Percentiles rank a stretch among this genome's conserved stretches.
phyloP scores from a whole-genome alignment of 2,329 filamentous ascomycete species.

The Diaporthe sp. region DNA sequence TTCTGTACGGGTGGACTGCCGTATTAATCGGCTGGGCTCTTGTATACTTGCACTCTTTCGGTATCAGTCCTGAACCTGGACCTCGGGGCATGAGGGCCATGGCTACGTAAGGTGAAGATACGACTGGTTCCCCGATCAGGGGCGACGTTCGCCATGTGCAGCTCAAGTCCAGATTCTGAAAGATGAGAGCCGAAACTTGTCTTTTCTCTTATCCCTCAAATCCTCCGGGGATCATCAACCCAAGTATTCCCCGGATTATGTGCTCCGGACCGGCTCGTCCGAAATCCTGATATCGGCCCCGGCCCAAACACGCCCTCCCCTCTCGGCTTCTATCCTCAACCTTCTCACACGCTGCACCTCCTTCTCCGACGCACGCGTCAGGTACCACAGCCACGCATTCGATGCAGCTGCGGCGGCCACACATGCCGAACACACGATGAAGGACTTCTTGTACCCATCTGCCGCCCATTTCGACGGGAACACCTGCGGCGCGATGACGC shows the following conservation, averaged over 20 bases:
- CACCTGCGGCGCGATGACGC: not conserved
- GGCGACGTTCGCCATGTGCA: no score
- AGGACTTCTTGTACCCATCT: not conserved
- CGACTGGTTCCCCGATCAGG: no score
- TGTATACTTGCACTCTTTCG: not conserved
- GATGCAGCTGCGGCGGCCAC: not conserved
- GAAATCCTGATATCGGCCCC: not conserved
- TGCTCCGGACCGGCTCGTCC: not conserved
- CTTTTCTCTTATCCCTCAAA: no score
- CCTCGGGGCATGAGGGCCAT: no score
- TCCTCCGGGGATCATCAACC: no score
- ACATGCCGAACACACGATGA: not conserved
- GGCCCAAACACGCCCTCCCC: not conserved
- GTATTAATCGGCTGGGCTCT: not conserved
- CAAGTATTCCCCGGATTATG: no score
- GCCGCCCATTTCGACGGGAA: not conserved
- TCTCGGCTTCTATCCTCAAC: not conserved
- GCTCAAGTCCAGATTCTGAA: no score
- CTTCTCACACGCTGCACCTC: not conserved
- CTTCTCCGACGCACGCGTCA: not conserved
- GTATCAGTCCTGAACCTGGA: not conserved
- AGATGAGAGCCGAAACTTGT: fast-evolving
- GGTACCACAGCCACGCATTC: not conserved
- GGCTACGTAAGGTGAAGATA: no score
- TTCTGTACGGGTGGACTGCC: not conserved